Conservation (phyloP, 1,284 basidiomycete genomes). For the Ustilago loliicola region DNA sequence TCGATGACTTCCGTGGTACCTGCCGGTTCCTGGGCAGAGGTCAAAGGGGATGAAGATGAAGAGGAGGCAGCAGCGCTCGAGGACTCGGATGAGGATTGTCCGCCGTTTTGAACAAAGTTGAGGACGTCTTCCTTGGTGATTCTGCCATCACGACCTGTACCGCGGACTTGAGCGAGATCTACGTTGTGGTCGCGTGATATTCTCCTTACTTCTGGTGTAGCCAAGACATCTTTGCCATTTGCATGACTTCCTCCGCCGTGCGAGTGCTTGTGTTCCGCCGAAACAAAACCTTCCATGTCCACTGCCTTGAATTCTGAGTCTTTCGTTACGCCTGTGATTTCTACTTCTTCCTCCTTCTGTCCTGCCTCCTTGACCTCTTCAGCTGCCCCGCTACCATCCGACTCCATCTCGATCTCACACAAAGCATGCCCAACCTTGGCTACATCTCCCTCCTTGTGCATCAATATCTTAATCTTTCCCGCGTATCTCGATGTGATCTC, state of each 20-base stretch:
- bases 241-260: conserved; percentile 15
- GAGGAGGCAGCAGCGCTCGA: neutral
- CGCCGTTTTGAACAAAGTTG: conserved; percentile 27
- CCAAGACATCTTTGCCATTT: conserved; percentile 68
- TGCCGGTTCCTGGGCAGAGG: neutral
- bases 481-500: conserved; percentile 92
- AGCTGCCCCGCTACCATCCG: conserved; percentile 71
- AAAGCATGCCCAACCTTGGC: conserved; percentile 87
- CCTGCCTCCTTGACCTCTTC: conserved; percentile 2
- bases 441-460: conserved; percentile 84
- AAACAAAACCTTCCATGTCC: conserved; percentile 44
- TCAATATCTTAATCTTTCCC: conserved; percentile 80
- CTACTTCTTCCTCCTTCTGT: conserved; percentile 6
- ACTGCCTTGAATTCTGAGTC: conserved; percentile 24
- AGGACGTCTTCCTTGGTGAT: conserved; percentile 81
- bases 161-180: conserved; percentile 75
- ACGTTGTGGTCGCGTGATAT: conserved; percentile 79
- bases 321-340: conserved; percentile 19
- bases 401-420: conserved; percentile 85
- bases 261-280: conserved; percentile 34
- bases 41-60: neutral
- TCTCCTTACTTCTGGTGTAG: conserved; percentile 83
- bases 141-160: conserved; percentile 81
- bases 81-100: neutral
- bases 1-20: conserved; percentile 40